Base-by-base conservation (phyloP, 73 alveolate species). In the Blepharisma japonicum region DNA sequence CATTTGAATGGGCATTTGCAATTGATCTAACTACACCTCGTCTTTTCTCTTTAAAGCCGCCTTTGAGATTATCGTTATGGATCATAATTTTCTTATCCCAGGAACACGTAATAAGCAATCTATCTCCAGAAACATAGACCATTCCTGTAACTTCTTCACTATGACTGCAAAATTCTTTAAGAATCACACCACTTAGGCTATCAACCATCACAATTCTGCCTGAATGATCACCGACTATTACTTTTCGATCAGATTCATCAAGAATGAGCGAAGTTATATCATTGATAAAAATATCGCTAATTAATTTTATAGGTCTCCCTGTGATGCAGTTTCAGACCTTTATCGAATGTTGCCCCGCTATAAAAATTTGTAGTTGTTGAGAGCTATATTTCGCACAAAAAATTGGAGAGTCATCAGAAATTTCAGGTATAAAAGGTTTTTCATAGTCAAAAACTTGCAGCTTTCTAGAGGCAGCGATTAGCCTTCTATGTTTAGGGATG, bases 371-470 rank as follows among this genome's bases (percentile, higher is more conserved):
- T 20, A 88, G 81, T 54, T 90, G 68, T 6, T 79, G 68, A 23
- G 89, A 91, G 2, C 89, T 78, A 56, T 68, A 88, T 54, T 70
- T 68, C 7, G 95, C 95, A 66, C 95, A 88, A 49, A 84, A 68
- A 32, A 88, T 88, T 0, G 95, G 91, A 53, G 78, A 68, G 55
- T 88, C 95, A 71, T 88, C 95, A 11, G 91, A 83, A 49, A 55
- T 55, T 46, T 88, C 95, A 45, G 95, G 95, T 6, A 88, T 76
- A 77, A 88, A 88, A 14, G 95, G 90, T 51, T 88, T 88, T 56
- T 85, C 83, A 55, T 88, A 88, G 42, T 88, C 95, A 67, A 88
- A 88, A 11, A 83, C 87, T 50, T 84, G 82, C 70, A 88, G 79
- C 6, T 79, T 84, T 78, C 95, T 70, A 14, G 90, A 82, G 6